phyloP scores from a whole-genome alignment of 108 stramenopile species.

The Cyclotella kingstonii region DNA sequence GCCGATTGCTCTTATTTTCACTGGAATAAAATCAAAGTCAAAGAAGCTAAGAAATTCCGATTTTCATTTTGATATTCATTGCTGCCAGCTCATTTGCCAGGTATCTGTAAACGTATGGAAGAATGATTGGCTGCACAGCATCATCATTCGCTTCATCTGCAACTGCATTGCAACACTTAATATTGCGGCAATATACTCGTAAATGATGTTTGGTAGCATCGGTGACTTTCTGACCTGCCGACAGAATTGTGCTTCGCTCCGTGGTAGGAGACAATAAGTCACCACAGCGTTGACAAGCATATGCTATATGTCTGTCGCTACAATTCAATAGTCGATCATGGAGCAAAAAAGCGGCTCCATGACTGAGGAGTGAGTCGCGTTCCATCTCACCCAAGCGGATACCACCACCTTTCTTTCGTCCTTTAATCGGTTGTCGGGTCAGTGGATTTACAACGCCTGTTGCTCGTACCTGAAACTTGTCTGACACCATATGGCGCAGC shows the following conservation, averaged over 20 bases:
- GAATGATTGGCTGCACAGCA: conserved; percentile 81
- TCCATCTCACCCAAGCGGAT: conserved; percentile 99
- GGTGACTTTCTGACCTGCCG: conserved; percentile 70
- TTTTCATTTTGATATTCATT: conserved; percentile 95
- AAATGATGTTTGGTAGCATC: conserved; percentile 73
- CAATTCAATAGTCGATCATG: conserved; percentile 95
- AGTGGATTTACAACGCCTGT: conserved; percentile 94
- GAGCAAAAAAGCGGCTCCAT: conserved; percentile 93
- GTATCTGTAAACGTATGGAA: conserved; percentile 98
- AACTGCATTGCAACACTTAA: conserved; percentile 64
- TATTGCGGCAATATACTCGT: conserved; percentile 77
- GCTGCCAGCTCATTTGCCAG: conserved; percentile 97
- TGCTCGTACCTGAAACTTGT: conserved; percentile 98
- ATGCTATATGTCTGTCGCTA: conserved; percentile 92
- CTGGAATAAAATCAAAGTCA: too few species aligned
- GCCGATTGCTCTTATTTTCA: too few species aligned
- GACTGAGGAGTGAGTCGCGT: conserved; percentile 95
- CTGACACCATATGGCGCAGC: conserved; percentile 99
- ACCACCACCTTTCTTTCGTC: conserved; percentile 97
- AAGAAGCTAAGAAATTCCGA: conserved; percentile 57
- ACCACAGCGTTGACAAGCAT: conserved; percentile 91
- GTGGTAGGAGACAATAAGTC: conserved; percentile 84
- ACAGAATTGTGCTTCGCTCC: conserved; percentile 72
- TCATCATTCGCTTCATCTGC: conserved; percentile 75
- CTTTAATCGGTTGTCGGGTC: conserved; percentile 98